Evolutionary conservation across 2,329 filamentous ascomycete genomes (phyloP).

Genomic region (Verticillium tricorpus): DNA sequence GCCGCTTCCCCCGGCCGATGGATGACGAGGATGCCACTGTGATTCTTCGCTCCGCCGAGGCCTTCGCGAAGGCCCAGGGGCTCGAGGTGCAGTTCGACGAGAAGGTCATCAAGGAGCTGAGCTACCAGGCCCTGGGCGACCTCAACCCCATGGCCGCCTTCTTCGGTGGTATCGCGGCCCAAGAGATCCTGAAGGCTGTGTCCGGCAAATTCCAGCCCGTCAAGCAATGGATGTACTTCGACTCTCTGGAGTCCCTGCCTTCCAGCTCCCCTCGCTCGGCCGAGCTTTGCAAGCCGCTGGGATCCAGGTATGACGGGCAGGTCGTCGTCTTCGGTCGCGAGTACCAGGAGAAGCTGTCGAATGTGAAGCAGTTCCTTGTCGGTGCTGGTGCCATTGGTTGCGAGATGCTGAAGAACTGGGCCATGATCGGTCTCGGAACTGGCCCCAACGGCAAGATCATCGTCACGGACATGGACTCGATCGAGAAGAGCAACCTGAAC

Average conservation of each 20-base stretch:
- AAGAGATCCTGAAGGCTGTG: slow-evolving; percentile 93
- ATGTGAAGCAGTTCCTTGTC: slow-evolving; percentile 88
- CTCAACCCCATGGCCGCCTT: slow-evolving; percentile 89
- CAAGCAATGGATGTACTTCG: slow-evolving; percentile 93
- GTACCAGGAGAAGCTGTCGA: slow-evolving; percentile 89
- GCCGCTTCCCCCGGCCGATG: slow-evolving; percentile 75
- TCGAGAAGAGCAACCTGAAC: slow-evolving; percentile 98
- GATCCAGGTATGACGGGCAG: slow-evolving; percentile 90
- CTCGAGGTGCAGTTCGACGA: slow-evolving; percentile 82
- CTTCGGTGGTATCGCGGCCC: slow-evolving; percentile 88
- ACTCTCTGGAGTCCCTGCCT: slow-evolving; percentile 93
- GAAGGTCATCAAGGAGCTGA: slow-evolving; percentile 87
- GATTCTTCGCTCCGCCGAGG: slow-evolving; percentile 69
- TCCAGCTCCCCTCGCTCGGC: slow-evolving; percentile 70
- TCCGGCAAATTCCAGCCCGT: slow-evolving; percentile 98
- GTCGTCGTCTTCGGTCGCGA: slow-evolving; percentile 93
- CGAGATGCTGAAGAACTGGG: slow-evolving; percentile 99
- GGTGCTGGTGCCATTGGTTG: slow-evolving; percentile 96
- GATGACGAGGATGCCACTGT: slow-evolving; percentile 79
- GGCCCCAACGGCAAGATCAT: slow-evolving; percentile 85
- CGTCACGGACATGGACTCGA: slow-evolving; percentile 97
- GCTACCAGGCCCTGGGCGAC: slow-evolving; percentile 90
- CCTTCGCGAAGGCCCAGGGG: slow-evolving; percentile 69
- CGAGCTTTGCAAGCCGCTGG: slow-evolving; percentile 80
- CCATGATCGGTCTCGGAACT: slow-evolving; percentile 91